Evolutionary conservation across 768 basidiomycete species (phyloP), one percentile per base, ranked within the genome.

Genomic region (Pisolithus marmoratus): DNA sequence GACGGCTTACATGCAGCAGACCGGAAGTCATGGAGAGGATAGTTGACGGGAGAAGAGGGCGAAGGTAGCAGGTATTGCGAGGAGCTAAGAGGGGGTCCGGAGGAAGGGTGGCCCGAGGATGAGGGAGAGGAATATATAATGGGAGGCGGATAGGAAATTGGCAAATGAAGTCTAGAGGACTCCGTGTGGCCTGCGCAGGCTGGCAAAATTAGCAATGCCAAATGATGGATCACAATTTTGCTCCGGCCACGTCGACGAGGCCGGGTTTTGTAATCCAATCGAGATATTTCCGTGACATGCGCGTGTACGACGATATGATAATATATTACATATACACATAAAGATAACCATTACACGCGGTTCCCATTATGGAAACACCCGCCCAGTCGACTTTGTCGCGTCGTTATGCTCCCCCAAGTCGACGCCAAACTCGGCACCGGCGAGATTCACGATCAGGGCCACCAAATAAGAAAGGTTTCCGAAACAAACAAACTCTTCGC

Each of bases 1-100:
- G n/a, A 56, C 41, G 38, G 59, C 69, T 56, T 61, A 77, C 77
- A 67, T 76, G 74, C 49, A 76, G 63, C 69, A 78, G 69, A 48
- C 60, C 67, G 46, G 73, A 68, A 45, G 78, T 65, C 78, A 80
- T 79, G 53, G 31, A 2, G 46, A 22, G 4, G 42, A 14, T 24
- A 26, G 24, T 19, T 9, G 43, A 26, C 14, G 12, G 19, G 55
- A 54, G 54, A 20, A 9, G 46, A 38, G 4, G 36, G 26, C 27
- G 37, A 26, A 23, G 20, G 43, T 38, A 27, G 26, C 26, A 5
- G 3, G 26, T 27, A 27, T n/a, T 27, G 26, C n/a, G 46, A 23
- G 23, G 45, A 47, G 27, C 44, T 22, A 23, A 17, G n/a, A 43
- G 27, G 48, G 34, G 55, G 54, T 48, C 48, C 51, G 51, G 55